Conservation (phyloP, 1,284 basidiomycete genomes). For the Leccinum fallax region DNA sequence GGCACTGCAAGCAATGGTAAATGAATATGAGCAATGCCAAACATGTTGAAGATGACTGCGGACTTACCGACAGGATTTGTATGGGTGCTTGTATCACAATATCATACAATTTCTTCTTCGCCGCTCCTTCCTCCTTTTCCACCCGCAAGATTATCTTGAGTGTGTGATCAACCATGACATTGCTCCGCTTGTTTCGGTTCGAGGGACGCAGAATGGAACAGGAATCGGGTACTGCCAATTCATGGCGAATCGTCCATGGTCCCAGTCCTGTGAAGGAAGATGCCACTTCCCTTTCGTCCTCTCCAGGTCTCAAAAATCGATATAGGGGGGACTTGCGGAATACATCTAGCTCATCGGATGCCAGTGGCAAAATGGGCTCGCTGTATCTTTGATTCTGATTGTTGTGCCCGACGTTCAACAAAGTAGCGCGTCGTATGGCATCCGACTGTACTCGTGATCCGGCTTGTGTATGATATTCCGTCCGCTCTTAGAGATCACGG, state of each 20-base stretch:
- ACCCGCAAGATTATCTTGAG: slow-evolving; percentile 87
- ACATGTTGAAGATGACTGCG: background rate
- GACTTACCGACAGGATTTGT: slow-evolving; percentile 74
- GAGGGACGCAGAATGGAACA: slow-evolving; percentile 72
- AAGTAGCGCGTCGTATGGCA: slow-evolving; percentile 62
- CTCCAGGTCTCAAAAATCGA: slow-evolving; percentile 43
- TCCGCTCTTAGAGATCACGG: slow-evolving; percentile 56
- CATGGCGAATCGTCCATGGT: slow-evolving; percentile 67
- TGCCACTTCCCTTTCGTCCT: slow-evolving; percentile 54
- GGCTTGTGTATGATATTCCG: slow-evolving; percentile 78
- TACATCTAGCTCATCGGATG: slow-evolving; percentile 55
- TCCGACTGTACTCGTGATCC: slow-evolving; percentile 76
- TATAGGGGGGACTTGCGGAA: slow-evolving; percentile 59
- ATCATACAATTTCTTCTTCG: slow-evolving; percentile 84
- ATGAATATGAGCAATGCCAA: background rate
- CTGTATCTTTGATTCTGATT: slow-evolving; percentile 34
- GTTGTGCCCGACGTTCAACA: slow-evolving; percentile 66
- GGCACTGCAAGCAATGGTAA: slow-evolving; percentile 51
- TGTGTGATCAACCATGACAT: slow-evolving; percentile 78
- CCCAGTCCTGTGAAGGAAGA: slow-evolving; percentile 72
- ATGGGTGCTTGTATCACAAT: slow-evolving; percentile 88
- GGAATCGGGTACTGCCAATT: slow-evolving; percentile 59
- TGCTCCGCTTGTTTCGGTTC: slow-evolving; percentile 81
- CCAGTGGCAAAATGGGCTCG: slow-evolving; percentile 67
- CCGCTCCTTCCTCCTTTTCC: slow-evolving; percentile 75